A percentile compares a stretch with the other conserved stretches of the same genome.
phyloP scores from a whole-genome alignment of 2,329 filamentous ascomycete genomes.

The Epichloe elymi region DNA sequence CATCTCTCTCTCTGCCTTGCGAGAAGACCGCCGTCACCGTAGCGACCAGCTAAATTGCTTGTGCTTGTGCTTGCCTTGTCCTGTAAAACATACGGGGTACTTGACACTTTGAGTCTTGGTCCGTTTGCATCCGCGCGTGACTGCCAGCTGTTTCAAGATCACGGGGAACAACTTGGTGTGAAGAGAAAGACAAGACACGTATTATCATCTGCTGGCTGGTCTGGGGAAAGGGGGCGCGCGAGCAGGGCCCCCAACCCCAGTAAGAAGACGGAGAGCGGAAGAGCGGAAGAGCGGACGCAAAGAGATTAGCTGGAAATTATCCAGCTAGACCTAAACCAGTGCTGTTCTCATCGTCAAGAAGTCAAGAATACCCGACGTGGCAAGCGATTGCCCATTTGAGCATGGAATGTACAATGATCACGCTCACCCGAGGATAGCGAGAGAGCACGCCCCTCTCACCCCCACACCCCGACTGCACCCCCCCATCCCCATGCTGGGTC shows the following conservation, averaged over 20 bases:
- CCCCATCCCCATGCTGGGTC: neutral
- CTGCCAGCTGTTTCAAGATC: constrained; percentile 4
- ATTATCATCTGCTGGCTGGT: neutral
- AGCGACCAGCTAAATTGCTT: too few relatives aligned
- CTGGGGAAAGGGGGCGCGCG: neutral
- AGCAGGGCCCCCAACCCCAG: neutral
- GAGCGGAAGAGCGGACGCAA: neutral
- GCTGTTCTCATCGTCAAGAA: too few relatives aligned
- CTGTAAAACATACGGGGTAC: too few relatives aligned
- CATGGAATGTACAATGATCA: too few relatives aligned
- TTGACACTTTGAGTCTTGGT: too few relatives aligned
- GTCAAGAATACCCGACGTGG: too few relatives aligned
- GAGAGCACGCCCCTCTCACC: neutral
- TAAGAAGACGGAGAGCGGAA: neutral
- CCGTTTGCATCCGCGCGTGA: constrained; percentile 1
- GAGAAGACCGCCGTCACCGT: too few relatives aligned
- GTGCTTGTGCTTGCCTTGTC: too few relatives aligned
- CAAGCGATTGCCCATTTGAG: neutral
- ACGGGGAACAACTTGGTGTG: neutral
- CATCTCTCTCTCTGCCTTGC: too few relatives aligned
- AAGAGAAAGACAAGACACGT: neutral
- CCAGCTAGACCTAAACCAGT: neutral
- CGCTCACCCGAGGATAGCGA: neutral
- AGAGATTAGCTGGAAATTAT: neutral
- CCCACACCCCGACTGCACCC: neutral